These are phyloP conservation scores for Cronartium quercuum DNA, from an alignment of 1,284 basidiomycete genomes.

Conservation along the genomic window DNA sequence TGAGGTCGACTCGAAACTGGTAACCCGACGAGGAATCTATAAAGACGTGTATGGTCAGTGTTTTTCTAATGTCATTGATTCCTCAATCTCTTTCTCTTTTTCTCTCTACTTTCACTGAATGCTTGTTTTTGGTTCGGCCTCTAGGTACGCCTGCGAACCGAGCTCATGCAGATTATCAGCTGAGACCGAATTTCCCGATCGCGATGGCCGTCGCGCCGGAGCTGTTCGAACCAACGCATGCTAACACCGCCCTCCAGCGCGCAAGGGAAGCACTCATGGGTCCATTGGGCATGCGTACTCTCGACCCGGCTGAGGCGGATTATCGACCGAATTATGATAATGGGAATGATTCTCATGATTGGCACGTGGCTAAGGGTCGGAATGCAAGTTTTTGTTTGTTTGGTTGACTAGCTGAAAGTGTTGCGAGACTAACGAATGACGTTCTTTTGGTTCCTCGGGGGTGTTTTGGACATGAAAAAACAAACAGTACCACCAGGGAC, in stretches of 20 bases:
- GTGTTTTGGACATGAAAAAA: background rate
- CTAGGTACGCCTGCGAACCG: constrained; percentile 66
- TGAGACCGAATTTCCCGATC: constrained; percentile 54
- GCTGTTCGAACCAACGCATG: constrained; percentile 75
- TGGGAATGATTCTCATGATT: constrained; percentile 75
- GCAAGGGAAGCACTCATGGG: constrained; percentile 69
- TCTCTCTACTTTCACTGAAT: background rate
- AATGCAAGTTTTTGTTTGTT: constrained; percentile 53
- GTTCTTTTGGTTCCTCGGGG: background rate
- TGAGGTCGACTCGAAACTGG: constrained; percentile 62
- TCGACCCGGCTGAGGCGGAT: constrained; percentile 75
- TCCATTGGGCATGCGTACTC: constrained; percentile 87
- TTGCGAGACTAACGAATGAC: background rate
- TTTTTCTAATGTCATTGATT: background rate
- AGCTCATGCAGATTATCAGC: constrained; percentile 94
- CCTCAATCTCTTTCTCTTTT: background rate
- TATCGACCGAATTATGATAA: constrained; percentile 86
- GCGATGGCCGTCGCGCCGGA: constrained; percentile 97
- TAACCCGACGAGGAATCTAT: constrained; percentile 92
- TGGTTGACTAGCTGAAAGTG: background rate
- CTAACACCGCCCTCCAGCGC: constrained; percentile 66
- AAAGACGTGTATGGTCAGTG: constrained; percentile 76
- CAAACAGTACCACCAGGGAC: constrained; percentile 54
- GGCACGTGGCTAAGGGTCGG: constrained; percentile 75
- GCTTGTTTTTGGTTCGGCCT: background rate